Evolutionary conservation across 2,329 filamentous ascomycete genomes (phyloP).

Genomic region (Colletotrichum chrysophilum): DNA sequence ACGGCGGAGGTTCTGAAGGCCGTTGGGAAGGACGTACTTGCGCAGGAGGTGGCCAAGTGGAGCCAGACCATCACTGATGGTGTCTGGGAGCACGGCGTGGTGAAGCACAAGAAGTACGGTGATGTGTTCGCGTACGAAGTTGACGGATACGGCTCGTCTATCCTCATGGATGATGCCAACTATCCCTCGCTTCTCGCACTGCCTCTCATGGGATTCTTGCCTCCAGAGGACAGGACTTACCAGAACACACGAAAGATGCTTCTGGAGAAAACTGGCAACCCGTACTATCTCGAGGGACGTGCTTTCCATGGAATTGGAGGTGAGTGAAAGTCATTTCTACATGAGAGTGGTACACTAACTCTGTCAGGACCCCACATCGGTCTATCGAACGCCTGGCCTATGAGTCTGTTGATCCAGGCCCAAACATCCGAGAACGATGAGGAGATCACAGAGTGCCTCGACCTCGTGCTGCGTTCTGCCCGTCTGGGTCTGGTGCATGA

Average conservation of each 20-base stretch:
- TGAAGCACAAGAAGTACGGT: constrained; percentile 76
- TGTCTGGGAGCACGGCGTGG: constrained; percentile 84
- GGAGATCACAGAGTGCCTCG: constrained; percentile 79
- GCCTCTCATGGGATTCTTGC: constrained; percentile 78
- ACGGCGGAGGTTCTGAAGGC: constrained; percentile 72
- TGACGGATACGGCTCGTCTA: constrained; percentile 81
- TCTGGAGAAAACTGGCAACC: constrained; percentile 77
- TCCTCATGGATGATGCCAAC: constrained; percentile 91
- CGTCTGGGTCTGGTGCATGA: constrained; percentile 87
- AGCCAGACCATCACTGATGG: constrained; percentile 72
- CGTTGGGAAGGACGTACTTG: constrained; percentile 60
- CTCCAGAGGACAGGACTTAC: constrained; percentile 71
- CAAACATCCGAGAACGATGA: constrained; percentile 84
- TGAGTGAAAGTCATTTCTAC: constrained; percentile 36
- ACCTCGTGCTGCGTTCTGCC: constrained; percentile 76
- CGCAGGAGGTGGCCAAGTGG: constrained; percentile 62
- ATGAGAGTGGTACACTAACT: background rate
- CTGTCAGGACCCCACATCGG: constrained; percentile 70
- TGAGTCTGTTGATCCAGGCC: constrained; percentile 90
- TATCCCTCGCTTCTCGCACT: constrained; percentile 81
- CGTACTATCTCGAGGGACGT: constrained; percentile 81
- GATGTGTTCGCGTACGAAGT: constrained; percentile 87
- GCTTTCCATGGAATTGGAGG: constrained; percentile 90
- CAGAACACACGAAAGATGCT: constrained; percentile 85
- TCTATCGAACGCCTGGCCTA: constrained; percentile 92